Evolutionary conservation across 106 monocot genomes (phyloP).

Genomic region (Platanthera zijinensis): DNA sequence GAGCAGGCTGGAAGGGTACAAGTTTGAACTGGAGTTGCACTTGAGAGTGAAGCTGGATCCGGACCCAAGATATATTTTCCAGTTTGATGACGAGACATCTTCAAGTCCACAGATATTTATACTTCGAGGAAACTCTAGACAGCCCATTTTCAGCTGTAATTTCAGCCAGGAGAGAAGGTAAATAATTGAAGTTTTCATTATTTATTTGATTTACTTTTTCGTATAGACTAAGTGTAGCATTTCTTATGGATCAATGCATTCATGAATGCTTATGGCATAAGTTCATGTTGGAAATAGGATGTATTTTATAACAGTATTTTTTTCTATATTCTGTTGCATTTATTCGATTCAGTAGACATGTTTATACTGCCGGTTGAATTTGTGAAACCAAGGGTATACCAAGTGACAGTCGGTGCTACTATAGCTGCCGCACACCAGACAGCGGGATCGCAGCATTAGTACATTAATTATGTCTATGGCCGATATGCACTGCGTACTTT

Average conservation of each 20-base stretch:
- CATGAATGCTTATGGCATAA: neutral
- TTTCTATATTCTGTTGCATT: neutral
- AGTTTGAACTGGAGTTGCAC: constrained; percentile 46
- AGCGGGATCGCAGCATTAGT: too few species aligned
- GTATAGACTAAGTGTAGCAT: neutral
- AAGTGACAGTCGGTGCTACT: too few species aligned
- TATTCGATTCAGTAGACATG: neutral
- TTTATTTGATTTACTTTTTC: neutral
- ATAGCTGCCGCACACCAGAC: too few species aligned
- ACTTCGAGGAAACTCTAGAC: constrained; percentile 47
- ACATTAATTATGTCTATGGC: too few species aligned
- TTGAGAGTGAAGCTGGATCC: constrained; percentile 72
- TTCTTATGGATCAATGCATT: neutral
- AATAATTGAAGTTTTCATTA: neutral
- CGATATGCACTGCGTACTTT: too few species aligned
- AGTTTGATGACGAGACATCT: constrained; percentile 62
- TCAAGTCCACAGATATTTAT: constrained; percentile 79
- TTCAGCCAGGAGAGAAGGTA: constrained; percentile 64
- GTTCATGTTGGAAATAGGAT: neutral
- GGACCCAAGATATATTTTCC: constrained; percentile 82
- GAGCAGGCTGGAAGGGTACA: constrained; percentile 19
- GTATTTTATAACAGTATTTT: neutral
- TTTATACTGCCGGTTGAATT: neutral
- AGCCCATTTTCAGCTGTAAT: constrained; percentile 86
- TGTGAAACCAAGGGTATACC: too few species aligned